These are phyloP conservation scores for Linderina pennispora DNA, from an alignment of 192 early-diverging fungal species.

Conservation along the genomic window DNA sequence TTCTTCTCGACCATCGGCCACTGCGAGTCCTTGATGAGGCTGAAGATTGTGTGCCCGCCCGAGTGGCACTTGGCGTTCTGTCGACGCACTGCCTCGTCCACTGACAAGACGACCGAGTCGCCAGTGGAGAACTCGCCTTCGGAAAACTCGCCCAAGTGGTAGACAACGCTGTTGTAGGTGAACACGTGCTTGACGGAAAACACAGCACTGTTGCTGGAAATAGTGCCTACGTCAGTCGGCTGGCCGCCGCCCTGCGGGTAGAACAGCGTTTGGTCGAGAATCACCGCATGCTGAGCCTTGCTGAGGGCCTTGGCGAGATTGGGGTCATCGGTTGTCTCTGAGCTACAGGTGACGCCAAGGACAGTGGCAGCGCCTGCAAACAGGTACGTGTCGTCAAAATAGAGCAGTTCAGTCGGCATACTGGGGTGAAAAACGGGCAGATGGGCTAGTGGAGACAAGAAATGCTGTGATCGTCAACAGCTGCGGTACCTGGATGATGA, in stretches of 20 bases:
- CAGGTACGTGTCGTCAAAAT: constrained; percentile 20
- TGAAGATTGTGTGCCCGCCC: constrained; percentile 21
- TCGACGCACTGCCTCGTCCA: constrained; percentile 7
- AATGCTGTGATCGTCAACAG: too few species aligned
- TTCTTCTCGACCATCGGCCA: constrained; percentile 16
- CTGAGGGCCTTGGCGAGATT: constrained; percentile 2
- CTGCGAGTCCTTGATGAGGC: constrained; percentile 6
- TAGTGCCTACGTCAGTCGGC: constrained; percentile 14
- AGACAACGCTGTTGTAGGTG: constrained; percentile 6
- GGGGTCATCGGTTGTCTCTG: not conserved
- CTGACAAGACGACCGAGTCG: not conserved
- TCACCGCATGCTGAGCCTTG: constrained; percentile 6
- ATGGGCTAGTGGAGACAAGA: too few species aligned
- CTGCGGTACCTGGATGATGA: too few species aligned
- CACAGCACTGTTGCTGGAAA: not conserved
- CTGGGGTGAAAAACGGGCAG: too few species aligned
- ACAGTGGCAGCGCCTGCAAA: constrained; percentile 4
- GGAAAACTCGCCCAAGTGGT: constrained; percentile 8
- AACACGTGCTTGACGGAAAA: constrained; percentile 10
- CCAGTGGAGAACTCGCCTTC: not conserved
- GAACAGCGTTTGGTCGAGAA: constrained; percentile 19
- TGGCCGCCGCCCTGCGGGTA: constrained; percentile 29
- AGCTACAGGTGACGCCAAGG: not conserved
- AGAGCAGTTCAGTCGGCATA: constrained; percentile 6
- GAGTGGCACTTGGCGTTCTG: constrained; percentile 24